These are phyloP conservation scores for Mycogone perniciosa DNA, from an alignment of 2,329 filamentous ascomycete species.

Conservation along the genomic window DNA sequence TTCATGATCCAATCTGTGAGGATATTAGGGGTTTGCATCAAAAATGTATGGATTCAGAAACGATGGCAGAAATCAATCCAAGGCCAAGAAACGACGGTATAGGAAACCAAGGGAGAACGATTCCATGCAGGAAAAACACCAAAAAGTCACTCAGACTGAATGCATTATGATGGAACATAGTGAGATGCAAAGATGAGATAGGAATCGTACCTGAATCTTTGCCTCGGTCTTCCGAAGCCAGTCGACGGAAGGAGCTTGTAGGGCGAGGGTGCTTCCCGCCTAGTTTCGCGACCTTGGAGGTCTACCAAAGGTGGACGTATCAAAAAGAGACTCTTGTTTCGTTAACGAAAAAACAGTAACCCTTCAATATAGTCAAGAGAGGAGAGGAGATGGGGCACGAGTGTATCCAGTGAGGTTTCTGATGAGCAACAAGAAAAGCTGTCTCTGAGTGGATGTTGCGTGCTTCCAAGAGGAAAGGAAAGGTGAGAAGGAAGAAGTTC, in stretches of 20 bases:
- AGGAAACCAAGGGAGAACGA: not conserved
- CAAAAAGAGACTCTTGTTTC: not conserved
- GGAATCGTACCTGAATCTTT: too few relatives aligned
- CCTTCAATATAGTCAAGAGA: not conserved
- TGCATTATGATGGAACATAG: not conserved
- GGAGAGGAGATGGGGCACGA: not conserved
- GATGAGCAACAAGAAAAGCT: not conserved
- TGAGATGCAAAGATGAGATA: too few relatives aligned
- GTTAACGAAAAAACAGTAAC: not conserved
- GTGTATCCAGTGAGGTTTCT: not conserved
- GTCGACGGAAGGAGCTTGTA: not conserved
- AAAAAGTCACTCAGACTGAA: not conserved
- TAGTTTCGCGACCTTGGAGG: too few relatives aligned
- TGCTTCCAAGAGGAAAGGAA: not conserved
- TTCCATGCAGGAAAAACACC: constrained; percentile 1
- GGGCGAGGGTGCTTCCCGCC: too few relatives aligned
- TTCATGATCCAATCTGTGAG: constrained; percentile 13
- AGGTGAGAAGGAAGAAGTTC: not conserved
- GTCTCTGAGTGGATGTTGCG: not conserved
- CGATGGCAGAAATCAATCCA: not conserved
- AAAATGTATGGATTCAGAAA: not conserved
- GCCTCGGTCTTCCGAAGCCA: not conserved
- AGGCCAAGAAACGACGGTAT: not conserved
- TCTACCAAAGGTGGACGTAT: not conserved
- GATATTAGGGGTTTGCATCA: not conserved